phyloP scores from a whole-genome alignment of 2,329 filamentous ascomycete species.

The Aspergillus sp. region DNA sequence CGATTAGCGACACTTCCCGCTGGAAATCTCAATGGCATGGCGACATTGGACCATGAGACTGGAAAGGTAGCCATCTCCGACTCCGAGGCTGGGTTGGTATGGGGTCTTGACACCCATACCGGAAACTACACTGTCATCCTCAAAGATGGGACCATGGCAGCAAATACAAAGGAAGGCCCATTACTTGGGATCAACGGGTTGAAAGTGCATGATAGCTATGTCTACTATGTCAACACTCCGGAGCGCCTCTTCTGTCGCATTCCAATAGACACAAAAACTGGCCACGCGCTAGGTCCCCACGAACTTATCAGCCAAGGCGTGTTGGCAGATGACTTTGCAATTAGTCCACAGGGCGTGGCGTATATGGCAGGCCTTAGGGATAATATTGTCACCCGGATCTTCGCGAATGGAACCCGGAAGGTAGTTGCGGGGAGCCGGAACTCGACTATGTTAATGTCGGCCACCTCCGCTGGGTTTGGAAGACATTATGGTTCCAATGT shows the following conservation, averaged over 20 bases:
- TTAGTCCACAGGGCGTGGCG: conserved; percentile 8
- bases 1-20: conserved; percentile 9
- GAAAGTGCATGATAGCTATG: conserved; percentile 4
- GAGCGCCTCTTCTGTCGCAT: conserved; percentile 14
- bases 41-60: conserved; percentile 6
- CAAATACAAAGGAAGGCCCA: conserved; percentile 1
- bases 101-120: conserved; percentile 7
- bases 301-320: conserved; percentile 8
- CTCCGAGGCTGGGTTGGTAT: conserved; percentile 9
- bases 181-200: conserved; percentile 13
- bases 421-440: conserved; percentile 5
- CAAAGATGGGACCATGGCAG: conserved; percentile 7
- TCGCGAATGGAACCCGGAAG: conserved; percentile 1
- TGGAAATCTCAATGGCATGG: conserved; percentile 11
- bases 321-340: conserved; percentile 12
- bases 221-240: conserved; percentile 13
- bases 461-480: conserved; percentile 13
- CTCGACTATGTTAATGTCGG: conserved; percentile 9
- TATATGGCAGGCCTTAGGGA: conserved; percentile 12
- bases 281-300: conserved; percentile 8
- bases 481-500: conserved; percentile 3
- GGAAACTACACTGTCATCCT: conserved; percentile 9
- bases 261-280: conserved; percentile 7
- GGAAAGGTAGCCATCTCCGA: conserved; percentile 10
- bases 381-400: conserved; percentile 8